Conservation (phyloP, 1,139 yeast genomes). For the Eremothecium cymbalariae region DNA sequence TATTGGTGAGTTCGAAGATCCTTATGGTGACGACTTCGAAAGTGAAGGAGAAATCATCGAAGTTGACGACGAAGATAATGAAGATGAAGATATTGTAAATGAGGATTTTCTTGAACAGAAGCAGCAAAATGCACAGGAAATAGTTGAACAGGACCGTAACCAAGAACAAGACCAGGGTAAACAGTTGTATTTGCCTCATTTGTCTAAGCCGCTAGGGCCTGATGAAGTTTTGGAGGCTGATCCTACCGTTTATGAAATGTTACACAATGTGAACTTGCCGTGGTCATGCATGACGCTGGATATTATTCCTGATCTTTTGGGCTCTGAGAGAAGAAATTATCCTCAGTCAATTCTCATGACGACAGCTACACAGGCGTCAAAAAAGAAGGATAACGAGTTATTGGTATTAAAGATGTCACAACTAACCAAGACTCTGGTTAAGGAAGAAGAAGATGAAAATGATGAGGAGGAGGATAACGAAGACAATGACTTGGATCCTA, state of each 20-base stretch:
- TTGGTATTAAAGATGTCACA: constrained; percentile 77
- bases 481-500: constrained; percentile 70
- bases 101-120: constrained; percentile 25
- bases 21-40: constrained; percentile 91
- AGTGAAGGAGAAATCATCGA: constrained; percentile 87
- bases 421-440: constrained; percentile 73
- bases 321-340: constrained; percentile 78
- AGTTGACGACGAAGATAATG: constrained; percentile 61
- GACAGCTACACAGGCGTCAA: constrained; percentile 91
- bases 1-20: constrained; percentile 90
- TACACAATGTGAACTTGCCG: constrained; percentile 86
- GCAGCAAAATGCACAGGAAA: constrained; percentile 33
- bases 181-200: constrained; percentile 70
- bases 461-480: constrained; percentile 64
- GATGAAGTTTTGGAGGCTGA: constrained; percentile 96
- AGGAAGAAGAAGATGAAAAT: constrained; percentile 65
- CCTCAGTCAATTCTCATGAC: constrained; percentile 84
- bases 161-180: constrained; percentile 29
- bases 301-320: constrained; percentile 76
- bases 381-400: constrained; percentile 79
- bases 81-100: constrained; percentile 36
- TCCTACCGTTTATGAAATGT: constrained; percentile 91
- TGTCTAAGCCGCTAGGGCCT: constrained; percentile 83
- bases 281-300: constrained; percentile 97
- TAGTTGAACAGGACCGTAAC: constrained; percentile 31